Percentiles rank a stretch among this genome's conserved stretches.
Evolutionary conservation across 2,329 filamentous ascomycete genomes (phyloP).

Genomic region (Pseudogymnoascus sp.): DNA sequence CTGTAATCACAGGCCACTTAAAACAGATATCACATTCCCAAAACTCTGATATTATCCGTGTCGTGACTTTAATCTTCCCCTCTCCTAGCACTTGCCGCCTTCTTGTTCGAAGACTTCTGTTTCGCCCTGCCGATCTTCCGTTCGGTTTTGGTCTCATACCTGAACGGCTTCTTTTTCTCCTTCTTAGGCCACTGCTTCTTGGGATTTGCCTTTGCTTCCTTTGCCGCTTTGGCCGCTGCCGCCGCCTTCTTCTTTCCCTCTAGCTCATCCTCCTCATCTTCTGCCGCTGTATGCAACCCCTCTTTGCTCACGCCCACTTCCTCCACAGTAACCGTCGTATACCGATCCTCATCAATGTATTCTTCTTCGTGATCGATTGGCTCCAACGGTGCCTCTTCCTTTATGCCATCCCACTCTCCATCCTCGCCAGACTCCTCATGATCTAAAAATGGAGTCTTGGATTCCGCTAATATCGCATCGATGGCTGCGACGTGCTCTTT

Average conservation of each 20-base stretch:
- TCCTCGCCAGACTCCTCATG: slow-evolving; percentile 36
- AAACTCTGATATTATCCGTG: slow-evolving; percentile 3
- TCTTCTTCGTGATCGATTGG: slow-evolving; percentile 78
- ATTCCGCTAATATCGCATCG: slow-evolving; percentile 42
- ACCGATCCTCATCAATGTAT: slow-evolving; percentile 93
- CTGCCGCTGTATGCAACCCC: slow-evolving; percentile 53
- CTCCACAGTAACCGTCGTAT: slow-evolving; percentile 90
- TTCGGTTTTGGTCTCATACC: slow-evolving; percentile 84
- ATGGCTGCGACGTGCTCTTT: slow-evolving; percentile 75
- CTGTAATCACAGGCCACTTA: slow-evolving; percentile 8
- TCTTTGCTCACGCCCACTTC: slow-evolving; percentile 73
- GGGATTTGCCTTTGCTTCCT: slow-evolving; percentile 24
- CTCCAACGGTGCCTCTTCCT: slow-evolving; percentile 33
- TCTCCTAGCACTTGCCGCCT: slow-evolving; percentile 27
- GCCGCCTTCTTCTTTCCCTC: slow-evolving; percentile 29
- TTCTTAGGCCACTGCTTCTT: slow-evolving; percentile 50
- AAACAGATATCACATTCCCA: slow-evolving; percentile 8
- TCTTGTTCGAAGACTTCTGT: slow-evolving; percentile 56
- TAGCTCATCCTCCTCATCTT: slow-evolving; percentile 28
- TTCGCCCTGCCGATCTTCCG: slow-evolving; percentile 67
- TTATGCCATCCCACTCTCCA: slow-evolving; percentile 57
- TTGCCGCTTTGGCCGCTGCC: slow-evolving; percentile 30
- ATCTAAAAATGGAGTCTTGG: slow-evolving; percentile 26
- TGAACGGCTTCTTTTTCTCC: slow-evolving; percentile 85
- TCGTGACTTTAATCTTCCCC: slow-evolving; percentile 19